A percentile compares a stretch with the other conserved stretches of the same genome.
These are phyloP conservation scores for Blastobotrys aristatus DNA, from an alignment of 1,139 yeast genomes.

Conservation along the genomic window DNA sequence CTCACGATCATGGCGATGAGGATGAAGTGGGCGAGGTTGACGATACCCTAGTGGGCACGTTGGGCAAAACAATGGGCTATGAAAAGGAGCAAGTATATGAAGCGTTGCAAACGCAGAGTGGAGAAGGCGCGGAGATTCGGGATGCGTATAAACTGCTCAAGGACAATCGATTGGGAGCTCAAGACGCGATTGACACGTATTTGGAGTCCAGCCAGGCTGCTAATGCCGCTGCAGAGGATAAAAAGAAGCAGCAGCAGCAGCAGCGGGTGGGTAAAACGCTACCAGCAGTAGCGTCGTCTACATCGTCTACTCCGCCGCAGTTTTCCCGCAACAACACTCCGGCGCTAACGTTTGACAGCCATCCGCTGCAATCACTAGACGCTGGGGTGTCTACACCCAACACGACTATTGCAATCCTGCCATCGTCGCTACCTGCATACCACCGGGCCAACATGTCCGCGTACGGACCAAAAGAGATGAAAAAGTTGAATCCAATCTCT, in stretches of 20 bases:
- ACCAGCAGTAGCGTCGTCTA: slow-evolving; percentile 14
- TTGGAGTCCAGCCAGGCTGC: too few species aligned
- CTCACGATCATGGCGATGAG: slow-evolving; percentile 42
- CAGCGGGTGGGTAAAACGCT: slow-evolving; percentile 15
- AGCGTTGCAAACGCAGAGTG: slow-evolving; percentile 46
- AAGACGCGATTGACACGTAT: slow-evolving; percentile 33
- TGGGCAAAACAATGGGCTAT: slow-evolving; percentile 88
- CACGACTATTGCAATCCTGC: slow-evolving; percentile 79
- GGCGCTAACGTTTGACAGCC: slow-evolving; percentile 33
- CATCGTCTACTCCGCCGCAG: slow-evolving; percentile 10
- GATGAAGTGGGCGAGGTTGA: slow-evolving; percentile 47
- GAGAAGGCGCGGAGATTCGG: slow-evolving; percentile 66
- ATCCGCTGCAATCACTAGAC: slow-evolving; percentile 26
- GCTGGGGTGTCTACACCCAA: slow-evolving; percentile 35
- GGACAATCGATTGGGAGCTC: slow-evolving; percentile 51
- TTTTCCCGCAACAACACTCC: slow-evolving; percentile 24
- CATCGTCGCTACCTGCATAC: slow-evolving; percentile 89
- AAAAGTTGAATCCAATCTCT: slow-evolving; percentile 67
- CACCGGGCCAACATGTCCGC: slow-evolving; percentile 92
- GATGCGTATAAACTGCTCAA: slow-evolving; percentile 88
- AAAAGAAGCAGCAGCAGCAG: not conserved
- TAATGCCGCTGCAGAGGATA: not conserved
- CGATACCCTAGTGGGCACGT: slow-evolving; percentile 72
- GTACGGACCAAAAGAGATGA: slow-evolving; percentile 33
- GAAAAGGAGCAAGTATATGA: slow-evolving; percentile 80